These are phyloP conservation scores for Coemansia erecta DNA, from an alignment of 192 early-diverging fungal species.

Conservation along the genomic window DNA sequence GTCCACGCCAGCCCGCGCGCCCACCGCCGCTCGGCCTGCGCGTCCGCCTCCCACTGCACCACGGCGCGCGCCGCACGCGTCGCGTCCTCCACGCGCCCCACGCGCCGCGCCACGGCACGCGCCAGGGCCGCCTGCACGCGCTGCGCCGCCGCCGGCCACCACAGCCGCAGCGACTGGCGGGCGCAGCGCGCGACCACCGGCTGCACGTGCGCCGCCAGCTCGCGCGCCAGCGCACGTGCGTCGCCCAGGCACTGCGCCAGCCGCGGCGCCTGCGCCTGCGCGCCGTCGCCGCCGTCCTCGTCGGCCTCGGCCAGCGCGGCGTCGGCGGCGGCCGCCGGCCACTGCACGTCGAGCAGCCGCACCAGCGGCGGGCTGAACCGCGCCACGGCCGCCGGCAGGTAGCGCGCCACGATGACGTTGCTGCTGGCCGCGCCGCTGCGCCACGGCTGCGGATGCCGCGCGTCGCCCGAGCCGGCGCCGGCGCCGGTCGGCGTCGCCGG, in stretches of 20 bases:
- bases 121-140: slow-evolving; percentile 1
- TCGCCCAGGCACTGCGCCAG: slow-evolving; percentile 15
- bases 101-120: slow-evolving; percentile 7
- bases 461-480: no score
- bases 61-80: slow-evolving; percentile 13
- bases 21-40: slow-evolving; percentile 4
- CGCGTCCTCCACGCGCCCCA: slow-evolving; percentile 23
- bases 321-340: slow-evolving; percentile 1
- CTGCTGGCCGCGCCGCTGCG: slow-evolving; percentile 7
- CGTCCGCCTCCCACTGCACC: slow-evolving; percentile 13
- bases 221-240: slow-evolving; percentile 16
- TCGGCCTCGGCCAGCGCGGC: slow-evolving; percentile 27
- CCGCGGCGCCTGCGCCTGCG: no score
- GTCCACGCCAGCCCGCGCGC: slow-evolving; percentile 15
- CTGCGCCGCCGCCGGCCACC: slow-evolving; percentile 19
- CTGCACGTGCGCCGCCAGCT: slow-evolving; percentile 34
- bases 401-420: slow-evolving; percentile 36
- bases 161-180: slow-evolving; percentile 21
- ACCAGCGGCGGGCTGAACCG: slow-evolving; percentile 35
- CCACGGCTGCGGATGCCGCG: slow-evolving; percentile 2
- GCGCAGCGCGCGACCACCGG: slow-evolving; percentile 28
- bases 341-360: slow-evolving; percentile 26
- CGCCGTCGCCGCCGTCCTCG: slow-evolving; percentile 14
- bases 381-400: slow-evolving; percentile 36
- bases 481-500: background rate